Conservation (phyloP, 331 rosid genomes). For the Malus hybrid region DNA sequence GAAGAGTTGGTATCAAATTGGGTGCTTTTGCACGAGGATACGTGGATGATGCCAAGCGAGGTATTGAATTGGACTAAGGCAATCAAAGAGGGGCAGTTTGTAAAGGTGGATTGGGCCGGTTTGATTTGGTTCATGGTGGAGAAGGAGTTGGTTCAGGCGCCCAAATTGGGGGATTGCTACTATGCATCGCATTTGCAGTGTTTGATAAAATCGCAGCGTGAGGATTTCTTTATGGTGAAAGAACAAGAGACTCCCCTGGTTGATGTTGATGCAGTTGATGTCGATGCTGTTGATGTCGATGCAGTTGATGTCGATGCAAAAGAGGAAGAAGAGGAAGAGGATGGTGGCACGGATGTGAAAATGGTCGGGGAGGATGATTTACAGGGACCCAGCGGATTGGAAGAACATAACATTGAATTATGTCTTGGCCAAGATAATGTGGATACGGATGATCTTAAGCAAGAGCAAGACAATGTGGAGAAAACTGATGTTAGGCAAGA, state of each 20-base stretch:
- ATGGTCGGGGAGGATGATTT: conserved; percentile 31
- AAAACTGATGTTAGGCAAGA: conserved; percentile 8
- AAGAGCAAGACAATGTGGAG: conserved; percentile 25
- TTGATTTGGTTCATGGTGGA: conserved; percentile 78
- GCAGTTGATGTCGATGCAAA: conserved; percentile 21
- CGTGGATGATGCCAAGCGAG: conserved; percentile 47
- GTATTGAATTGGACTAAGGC: conserved; percentile 27
- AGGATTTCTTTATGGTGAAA: conserved; percentile 30
- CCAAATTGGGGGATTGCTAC: conserved; percentile 48
- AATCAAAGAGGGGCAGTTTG: conserved; percentile 54
- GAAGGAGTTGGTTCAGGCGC: conserved; percentile 51
- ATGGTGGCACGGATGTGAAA: conserved; percentile 20
- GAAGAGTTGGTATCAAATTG: conserved; percentile 54
- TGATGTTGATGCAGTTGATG: conserved; percentile 22
- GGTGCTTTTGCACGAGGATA: conserved; percentile 76
- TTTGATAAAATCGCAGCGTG: conserved; percentile 52
- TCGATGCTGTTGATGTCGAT: conserved; percentile 12
- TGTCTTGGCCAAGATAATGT: conserved; percentile 51
- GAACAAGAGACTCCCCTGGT: conserved; percentile 18
- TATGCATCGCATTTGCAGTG: conserved; percentile 85
- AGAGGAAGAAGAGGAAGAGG: conserved; percentile 42
- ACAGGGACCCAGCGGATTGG: conserved; percentile 25
- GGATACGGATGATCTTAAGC: conserved; percentile 29
- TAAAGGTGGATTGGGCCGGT: conserved; percentile 75
- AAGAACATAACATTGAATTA: conserved; percentile 51